These are phyloP conservation scores for Pterocarpus macrocarpus DNA, from an alignment of 306 rosid species.

Conservation along the genomic window DNA sequence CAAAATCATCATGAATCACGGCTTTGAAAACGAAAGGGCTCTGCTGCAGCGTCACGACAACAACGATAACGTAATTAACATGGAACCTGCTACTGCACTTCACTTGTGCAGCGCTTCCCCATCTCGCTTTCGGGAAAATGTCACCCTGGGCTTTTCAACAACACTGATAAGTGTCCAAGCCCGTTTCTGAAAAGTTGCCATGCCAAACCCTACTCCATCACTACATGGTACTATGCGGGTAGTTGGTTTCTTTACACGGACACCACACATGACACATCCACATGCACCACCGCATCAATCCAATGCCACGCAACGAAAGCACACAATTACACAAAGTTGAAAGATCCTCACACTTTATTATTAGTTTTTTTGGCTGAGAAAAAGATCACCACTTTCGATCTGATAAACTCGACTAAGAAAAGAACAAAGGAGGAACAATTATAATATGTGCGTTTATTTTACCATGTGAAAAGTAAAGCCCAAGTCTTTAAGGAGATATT, in stretches of 20 bases:
- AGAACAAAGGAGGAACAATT: not conserved
- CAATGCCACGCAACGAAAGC: not conserved
- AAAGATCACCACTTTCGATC: not conserved
- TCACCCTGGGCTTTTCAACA: slow-evolving; percentile 33
- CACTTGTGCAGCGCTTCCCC: not conserved
- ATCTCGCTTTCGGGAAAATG: slow-evolving; percentile 23
- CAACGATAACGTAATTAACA: slow-evolving; percentile 46
- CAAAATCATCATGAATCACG: slow-evolving; percentile 39
- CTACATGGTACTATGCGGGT: not conserved
- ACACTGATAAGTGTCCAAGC: slow-evolving; percentile 23
- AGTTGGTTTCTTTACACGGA: slow-evolving; percentile 31
- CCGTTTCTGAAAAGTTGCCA: slow-evolving; percentile 23
- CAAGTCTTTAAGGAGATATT: not conserved
- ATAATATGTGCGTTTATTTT: not conserved
- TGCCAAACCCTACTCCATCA: slow-evolving; percentile 12
- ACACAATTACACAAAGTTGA: not conserved
- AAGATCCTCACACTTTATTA: not conserved
- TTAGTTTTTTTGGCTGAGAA: not conserved
- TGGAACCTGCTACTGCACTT: slow-evolving; percentile 35
- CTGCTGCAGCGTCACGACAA: slow-evolving; percentile 34
- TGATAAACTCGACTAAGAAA: not conserved
- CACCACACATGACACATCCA: slow-evolving; percentile 4
- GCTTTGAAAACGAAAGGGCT: slow-evolving; percentile 43
- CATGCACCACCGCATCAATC: slow-evolving; percentile 36
- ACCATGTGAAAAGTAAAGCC: not conserved